phyloP scores from a whole-genome alignment of 345 rosid species.

The Diplotaxis tenuifolia region DNA sequence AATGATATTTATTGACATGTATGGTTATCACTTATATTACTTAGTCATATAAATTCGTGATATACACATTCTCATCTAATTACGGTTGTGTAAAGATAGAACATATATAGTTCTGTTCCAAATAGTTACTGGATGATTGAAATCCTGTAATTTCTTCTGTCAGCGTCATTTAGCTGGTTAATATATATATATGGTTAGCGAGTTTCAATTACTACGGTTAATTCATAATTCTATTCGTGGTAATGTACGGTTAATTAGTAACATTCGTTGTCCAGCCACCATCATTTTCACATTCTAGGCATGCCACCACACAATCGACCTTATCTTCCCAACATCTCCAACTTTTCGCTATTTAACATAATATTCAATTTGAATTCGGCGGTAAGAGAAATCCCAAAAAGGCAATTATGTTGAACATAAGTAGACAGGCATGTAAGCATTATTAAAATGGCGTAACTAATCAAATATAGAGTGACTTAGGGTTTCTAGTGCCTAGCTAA shows the following conservation, averaged over 20 bases:
- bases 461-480: slow-evolving; percentile 13
- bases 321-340: slow-evolving; percentile 8
- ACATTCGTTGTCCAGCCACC: slow-evolving; percentile 7
- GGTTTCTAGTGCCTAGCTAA: slow-evolving; percentile 17
- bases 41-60: neutral
- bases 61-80: neutral
- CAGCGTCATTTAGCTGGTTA: neutral
- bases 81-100: neutral
- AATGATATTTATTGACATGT: neutral
- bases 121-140: too few species aligned
- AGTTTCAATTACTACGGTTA: neutral
- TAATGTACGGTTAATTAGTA: neutral
- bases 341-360: neutral
- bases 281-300: neutral
- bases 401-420: neutral
- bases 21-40: neutral
- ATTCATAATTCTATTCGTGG: neutral
- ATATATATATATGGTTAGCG: neutral
- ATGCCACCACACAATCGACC: neutral
- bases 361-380: neutral
- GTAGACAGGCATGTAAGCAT: slow-evolving; percentile 6
- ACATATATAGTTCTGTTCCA: too few species aligned
- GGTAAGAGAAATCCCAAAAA: slow-evolving; percentile 2
- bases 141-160: neutral
- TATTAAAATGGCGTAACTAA: neutral